Evolutionary conservation across 1,284 basidiomycete genomes (phyloP).

Genomic region (Meira miltonrushii): DNA sequence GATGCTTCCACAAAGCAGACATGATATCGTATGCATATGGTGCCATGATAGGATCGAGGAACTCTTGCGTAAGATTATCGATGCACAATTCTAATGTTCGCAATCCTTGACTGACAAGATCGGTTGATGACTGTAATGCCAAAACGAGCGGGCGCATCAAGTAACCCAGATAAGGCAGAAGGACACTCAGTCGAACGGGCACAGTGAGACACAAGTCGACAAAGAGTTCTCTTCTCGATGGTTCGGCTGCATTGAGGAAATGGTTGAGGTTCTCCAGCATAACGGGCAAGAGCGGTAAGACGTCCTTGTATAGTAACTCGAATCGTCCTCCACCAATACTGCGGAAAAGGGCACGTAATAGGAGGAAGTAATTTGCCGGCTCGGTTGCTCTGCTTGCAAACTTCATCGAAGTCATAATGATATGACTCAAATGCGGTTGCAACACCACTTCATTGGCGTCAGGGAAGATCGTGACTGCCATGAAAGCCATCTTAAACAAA

Average conservation of each 20-base stretch:
- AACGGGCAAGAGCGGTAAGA: slow-evolving; percentile 89
- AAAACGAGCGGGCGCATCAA: slow-evolving; percentile 95
- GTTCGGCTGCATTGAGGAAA: slow-evolving; percentile 49
- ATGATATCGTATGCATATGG: slow-evolving; percentile 75
- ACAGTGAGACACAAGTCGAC: slow-evolving; percentile 97
- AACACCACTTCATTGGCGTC: slow-evolving; percentile 81
- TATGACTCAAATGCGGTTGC: slow-evolving; percentile 82
- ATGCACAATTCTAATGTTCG: slow-evolving; percentile 98
- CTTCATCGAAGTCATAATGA: slow-evolving; percentile 96
- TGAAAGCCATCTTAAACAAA: slow-evolving; percentile 94
- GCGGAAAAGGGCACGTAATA: slow-evolving; percentile 89
- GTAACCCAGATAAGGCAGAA: slow-evolving; percentile 89
- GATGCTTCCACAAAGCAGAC: slow-evolving; percentile 63
- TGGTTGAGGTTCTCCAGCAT: slow-evolving; percentile 88
- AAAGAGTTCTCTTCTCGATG: slow-evolving; percentile 57
- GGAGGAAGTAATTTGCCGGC: slow-evolving; percentile 86
- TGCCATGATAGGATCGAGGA: slow-evolving; percentile 91
- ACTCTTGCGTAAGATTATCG: slow-evolving; percentile 97
- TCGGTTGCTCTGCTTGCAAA: slow-evolving; percentile 85
- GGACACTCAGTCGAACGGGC: slow-evolving; percentile 87
- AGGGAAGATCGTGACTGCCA: slow-evolving; percentile 76
- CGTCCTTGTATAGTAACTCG: slow-evolving; percentile 92
- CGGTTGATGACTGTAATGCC: slow-evolving; percentile 71
- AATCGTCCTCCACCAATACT: slow-evolving; percentile 97
- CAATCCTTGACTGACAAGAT: slow-evolving; percentile 90